Conservation (phyloP, 2,329 filamentous ascomycete genomes). For the Chlorencoelia australis region DNA sequence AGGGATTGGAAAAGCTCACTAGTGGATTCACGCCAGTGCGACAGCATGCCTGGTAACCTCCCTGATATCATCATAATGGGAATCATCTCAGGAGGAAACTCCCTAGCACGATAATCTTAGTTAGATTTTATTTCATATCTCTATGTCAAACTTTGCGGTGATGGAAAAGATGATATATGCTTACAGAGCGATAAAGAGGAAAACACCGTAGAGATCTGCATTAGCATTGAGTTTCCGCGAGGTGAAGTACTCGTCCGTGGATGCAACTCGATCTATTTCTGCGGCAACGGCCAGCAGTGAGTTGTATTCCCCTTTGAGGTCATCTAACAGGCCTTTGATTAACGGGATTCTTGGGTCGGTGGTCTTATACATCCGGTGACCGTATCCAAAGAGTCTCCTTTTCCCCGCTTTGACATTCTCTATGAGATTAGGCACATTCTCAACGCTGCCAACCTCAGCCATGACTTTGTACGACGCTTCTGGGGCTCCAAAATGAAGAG, state of each 20-base stretch:
- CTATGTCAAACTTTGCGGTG: background rate
- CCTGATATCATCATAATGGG: background rate
- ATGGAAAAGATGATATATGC: too few relatives aligned
- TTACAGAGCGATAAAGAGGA: slow-evolving; percentile 33
- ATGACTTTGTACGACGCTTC: slow-evolving; percentile 37
- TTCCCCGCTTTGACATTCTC: slow-evolving; percentile 33
- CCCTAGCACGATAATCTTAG: too few relatives aligned
- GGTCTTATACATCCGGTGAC: slow-evolving; percentile 31
- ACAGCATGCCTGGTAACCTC: background rate
- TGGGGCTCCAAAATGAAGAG: slow-evolving; percentile 39
- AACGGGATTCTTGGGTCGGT: slow-evolving; percentile 29
- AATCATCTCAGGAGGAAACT: background rate
- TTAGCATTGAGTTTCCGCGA: slow-evolving; percentile 32
- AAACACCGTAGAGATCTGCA: slow-evolving; percentile 35
- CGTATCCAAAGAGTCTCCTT: slow-evolving; percentile 34
- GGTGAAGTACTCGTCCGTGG: slow-evolving; percentile 30
- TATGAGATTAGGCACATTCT: slow-evolving; percentile 31
- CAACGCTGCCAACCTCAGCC: slow-evolving; percentile 28
- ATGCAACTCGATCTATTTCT: slow-evolving; percentile 30
- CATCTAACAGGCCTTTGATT: slow-evolving; percentile 24
- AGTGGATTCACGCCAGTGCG: background rate
- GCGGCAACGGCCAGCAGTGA: slow-evolving; percentile 30
- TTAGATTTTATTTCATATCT: background rate
- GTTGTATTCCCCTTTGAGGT: slow-evolving; percentile 18
- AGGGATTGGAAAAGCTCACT: too few relatives aligned